Percentiles rank a stretch among this genome's conserved stretches.
phyloP scores from a whole-genome alignment of 2,329 filamentous ascomycete genomes.

The Dactylonectria estremocensis region DNA sequence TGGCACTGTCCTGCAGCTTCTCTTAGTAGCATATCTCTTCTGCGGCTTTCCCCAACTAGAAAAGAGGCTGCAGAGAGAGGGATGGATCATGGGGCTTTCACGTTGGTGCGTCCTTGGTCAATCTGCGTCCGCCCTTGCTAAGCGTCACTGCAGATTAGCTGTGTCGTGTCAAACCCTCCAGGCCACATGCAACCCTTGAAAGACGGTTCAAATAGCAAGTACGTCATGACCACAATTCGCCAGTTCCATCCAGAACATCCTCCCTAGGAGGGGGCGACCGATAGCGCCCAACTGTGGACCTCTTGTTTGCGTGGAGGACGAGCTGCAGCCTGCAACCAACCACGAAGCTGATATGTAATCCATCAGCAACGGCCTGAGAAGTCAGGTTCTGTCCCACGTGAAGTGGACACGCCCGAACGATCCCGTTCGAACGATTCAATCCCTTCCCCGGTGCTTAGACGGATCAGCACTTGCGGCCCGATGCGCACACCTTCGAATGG shows the following conservation, averaged over 20 bases:
- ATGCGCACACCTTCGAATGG: constrained; percentile 46
- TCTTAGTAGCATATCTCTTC: constrained; percentile 4
- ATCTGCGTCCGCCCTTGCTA: constrained; percentile 17
- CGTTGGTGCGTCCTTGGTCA: constrained; percentile 17
- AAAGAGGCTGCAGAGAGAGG: constrained; percentile 23
- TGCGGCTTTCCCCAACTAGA: constrained; percentile 16
- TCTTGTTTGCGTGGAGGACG: constrained; percentile 10
- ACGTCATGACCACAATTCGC: no score
- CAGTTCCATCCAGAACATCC: background rate
- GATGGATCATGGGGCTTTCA: constrained; percentile 23
- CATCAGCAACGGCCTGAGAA: constrained; percentile 17
- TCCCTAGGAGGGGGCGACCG: background rate
- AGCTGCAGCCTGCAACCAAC: constrained; percentile 3
- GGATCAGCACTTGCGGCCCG: constrained; percentile 50
- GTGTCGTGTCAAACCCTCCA: constrained; percentile 16
- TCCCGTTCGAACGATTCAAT: constrained; percentile 39
- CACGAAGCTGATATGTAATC: constrained; percentile 5
- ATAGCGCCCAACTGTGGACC: constrained; percentile 13
- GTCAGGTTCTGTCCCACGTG: constrained; percentile 42
- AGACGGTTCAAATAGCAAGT: background rate
- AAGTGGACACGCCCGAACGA: constrained; percentile 40
- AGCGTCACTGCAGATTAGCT: constrained; percentile 25
- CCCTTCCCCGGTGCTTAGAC: constrained; percentile 41
- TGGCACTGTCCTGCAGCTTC: constrained; percentile 1
- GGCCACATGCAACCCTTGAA: constrained; percentile 16